Base-by-base conservation (phyloP, 2,329 filamentous ascomycete genomes). In the Penicillium sp. region DNA sequence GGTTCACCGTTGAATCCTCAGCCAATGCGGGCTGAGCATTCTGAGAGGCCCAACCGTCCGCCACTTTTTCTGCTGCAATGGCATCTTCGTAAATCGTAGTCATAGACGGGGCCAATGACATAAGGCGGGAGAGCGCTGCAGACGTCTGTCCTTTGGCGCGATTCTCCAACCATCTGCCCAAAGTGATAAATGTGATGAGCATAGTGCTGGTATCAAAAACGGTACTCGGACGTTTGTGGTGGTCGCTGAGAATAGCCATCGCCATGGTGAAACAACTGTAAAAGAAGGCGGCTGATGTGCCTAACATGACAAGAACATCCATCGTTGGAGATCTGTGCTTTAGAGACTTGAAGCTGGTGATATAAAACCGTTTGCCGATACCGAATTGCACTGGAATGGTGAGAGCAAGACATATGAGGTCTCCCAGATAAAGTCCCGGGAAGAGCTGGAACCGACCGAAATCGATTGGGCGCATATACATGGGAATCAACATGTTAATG, bases 201-300 rank as follows among this genome's bases (percentile, higher is more conserved):
- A 98, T 99, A 22, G 92, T 96, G 75, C 93, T 97, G 1, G 95
- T 99, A 70, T 99, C 95, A 68, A 99, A 99, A 16, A 97, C 90
- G 2, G 92, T 97, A 61, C 86, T 88, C 1, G 95, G 95, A 48
- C 90, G 85, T 2, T 82, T 84, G 71, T 98, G 91, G 7, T 91
- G 90, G 22, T 85, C 79, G n/a, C 85, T 80, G 14, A 90, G 64
- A 21, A 98, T 73, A 0, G 92, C 96, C 16, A 98, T 86, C 5
- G 88, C 53, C 91, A 99, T 97, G 16, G 91, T 86, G 48, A 90
- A 86, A 64, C 92, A 78, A 73, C 93, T 98, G 78, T 97, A 99
- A 75, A 96, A 95, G 79, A 98, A 99, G 21, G 95, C 95, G 22
- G 92, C 89, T 0, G 93, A 96, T 7, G 95, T 99, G 52, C 95